phyloP scores from a whole-genome alignment of 2,329 filamentous ascomycete genomes.

The Cercospora sojina region DNA sequence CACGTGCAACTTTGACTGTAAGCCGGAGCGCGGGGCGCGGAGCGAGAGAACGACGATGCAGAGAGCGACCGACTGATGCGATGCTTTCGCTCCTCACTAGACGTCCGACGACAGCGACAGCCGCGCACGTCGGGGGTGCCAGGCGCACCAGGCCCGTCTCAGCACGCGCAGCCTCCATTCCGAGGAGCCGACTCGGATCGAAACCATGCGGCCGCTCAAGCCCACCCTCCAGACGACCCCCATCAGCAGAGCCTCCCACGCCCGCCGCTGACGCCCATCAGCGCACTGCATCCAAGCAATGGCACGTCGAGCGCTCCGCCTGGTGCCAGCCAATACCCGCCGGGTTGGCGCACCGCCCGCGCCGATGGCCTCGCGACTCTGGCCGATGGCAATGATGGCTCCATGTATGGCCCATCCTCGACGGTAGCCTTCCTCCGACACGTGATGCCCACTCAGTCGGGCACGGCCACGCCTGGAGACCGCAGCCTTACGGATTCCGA shows the following conservation, averaged over 20 bases:
- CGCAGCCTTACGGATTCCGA: slow-evolving; percentile 15
- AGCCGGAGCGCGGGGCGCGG: background rate
- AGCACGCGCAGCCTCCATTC: slow-evolving; percentile 9
- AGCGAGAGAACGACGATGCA: background rate
- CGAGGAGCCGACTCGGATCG: slow-evolving; percentile 19
- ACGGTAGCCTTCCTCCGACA: slow-evolving; percentile 31
- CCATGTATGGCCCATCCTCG: slow-evolving; percentile 28
- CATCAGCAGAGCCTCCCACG: background rate
- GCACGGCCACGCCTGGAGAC: slow-evolving; percentile 19
- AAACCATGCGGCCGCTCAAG: slow-evolving; percentile 24
- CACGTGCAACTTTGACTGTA: slow-evolving; percentile 25
- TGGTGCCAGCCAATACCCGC: background rate
- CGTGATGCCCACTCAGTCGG: slow-evolving; percentile 22
- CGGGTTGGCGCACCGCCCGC: slow-evolving; percentile 10
- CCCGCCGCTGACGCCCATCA: background rate
- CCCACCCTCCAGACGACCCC: background rate
- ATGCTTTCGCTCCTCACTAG: background rate
- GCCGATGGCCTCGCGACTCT: slow-evolving; percentile 28
- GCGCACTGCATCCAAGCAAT: background rate
- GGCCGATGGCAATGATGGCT: slow-evolving; percentile 24
- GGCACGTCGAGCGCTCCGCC: slow-evolving; percentile 4
- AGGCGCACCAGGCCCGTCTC: background rate
- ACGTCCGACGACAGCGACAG: slow-evolving; percentile 23
- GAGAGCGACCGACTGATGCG: background rate
- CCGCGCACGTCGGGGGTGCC: slow-evolving; percentile 7